Percentiles rank a stretch among this genome's conserved stretches.
These are phyloP conservation scores for Yarrowia keelungensis DNA, from an alignment of 805 yeast genomes.

Conservation along the genomic window DNA sequence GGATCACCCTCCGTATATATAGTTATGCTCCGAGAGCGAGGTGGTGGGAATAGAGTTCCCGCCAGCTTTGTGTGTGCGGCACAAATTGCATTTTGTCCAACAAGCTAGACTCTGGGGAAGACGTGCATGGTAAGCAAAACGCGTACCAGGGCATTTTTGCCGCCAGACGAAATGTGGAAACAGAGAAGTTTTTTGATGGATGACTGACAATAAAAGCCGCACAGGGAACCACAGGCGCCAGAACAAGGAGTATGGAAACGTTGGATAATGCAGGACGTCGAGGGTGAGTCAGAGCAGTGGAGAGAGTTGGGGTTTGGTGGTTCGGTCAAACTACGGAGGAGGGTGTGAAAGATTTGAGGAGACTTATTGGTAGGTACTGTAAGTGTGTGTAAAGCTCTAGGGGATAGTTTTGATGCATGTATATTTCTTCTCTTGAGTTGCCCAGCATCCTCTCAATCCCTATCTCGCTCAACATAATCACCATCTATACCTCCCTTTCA, in stretches of 20 bases:
- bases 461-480: no score
- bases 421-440: no score
- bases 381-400: no score
- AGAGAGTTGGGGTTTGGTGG: neutral
- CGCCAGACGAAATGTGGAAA: neutral
- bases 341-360: no score
- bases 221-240: neutral
- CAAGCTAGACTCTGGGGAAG: slow-evolving; percentile 31
- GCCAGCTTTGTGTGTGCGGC: slow-evolving; percentile 35
- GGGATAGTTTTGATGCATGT: no score
- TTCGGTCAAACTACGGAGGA: neutral
- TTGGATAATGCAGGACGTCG: neutral
- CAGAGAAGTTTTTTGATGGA: neutral
- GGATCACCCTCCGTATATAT: neutral
- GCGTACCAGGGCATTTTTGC: slow-evolving; percentile 13
- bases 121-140: neutral
- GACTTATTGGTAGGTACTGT: no score
- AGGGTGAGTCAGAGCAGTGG: slow-evolving; percentile 2
- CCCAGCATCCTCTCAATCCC: no score
- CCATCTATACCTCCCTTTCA: neutral
- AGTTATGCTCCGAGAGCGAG: neutral
- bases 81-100: slow-evolving; percentile 17
- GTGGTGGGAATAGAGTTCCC: slow-evolving; percentile 12
- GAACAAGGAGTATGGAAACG: neutral
- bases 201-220: neutral